Conservation (phyloP, 495 filamentous ascomycete genomes). For the Aspergillus kassunensis region DNA sequence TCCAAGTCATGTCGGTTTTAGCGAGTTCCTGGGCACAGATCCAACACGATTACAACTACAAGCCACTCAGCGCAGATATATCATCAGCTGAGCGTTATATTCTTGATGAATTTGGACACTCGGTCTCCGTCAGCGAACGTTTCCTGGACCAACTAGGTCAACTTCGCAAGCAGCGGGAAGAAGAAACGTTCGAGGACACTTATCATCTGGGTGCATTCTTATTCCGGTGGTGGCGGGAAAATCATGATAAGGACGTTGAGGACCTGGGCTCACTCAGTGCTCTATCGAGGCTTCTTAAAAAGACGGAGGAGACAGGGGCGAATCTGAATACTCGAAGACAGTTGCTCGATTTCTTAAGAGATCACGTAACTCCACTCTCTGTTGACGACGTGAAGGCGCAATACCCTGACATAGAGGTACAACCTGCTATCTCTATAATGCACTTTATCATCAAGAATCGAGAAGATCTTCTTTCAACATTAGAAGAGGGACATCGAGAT, state of each 20-base stretch:
- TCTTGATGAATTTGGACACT: background rate
- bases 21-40: background rate
- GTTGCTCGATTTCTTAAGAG: background rate
- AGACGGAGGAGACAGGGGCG: background rate
- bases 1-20: background rate
- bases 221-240: background rate
- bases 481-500: background rate
- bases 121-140: background rate
- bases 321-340: background rate
- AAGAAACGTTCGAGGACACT: background rate
- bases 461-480: background rate
- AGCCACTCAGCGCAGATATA: background rate
- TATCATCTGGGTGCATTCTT: background rate
- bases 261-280: background rate
- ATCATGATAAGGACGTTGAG: background rate
- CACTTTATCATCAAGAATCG: background rate
- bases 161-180: background rate
- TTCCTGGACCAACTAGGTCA: background rate
- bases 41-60: background rate
- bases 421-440: background rate
- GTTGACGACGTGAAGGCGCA: background rate
- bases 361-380: background rate
- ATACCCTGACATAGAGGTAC: background rate
- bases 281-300: background rate
- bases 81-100: background rate